Evolutionary conservation across 1,139 yeast genomes (phyloP).

Genomic region (Geotrichum candidum): DNA sequence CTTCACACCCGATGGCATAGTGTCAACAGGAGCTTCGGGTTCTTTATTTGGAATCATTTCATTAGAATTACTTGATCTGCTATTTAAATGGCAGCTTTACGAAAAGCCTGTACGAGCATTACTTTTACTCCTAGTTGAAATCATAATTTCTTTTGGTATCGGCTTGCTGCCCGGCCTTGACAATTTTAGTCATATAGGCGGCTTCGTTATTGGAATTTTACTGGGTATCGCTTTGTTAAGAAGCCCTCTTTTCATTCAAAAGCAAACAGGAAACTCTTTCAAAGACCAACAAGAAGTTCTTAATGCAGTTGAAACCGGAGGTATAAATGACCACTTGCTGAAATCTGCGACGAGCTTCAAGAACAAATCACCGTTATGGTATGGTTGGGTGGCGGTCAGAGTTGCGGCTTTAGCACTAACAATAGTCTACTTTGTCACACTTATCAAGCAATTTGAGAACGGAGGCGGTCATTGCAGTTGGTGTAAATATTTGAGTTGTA

Average conservation of each 20-base stretch:
- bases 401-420: slow-evolving; percentile 44
- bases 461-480: slow-evolving; percentile 51
- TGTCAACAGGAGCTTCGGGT: slow-evolving; percentile 74
- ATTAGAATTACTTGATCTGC: slow-evolving; percentile 51
- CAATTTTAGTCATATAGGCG: slow-evolving; percentile 73
- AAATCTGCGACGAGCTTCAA: slow-evolving; percentile 19
- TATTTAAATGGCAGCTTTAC: slow-evolving; percentile 50
- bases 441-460: slow-evolving; percentile 48
- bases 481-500: slow-evolving; percentile 69
- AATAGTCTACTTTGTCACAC: slow-evolving; percentile 47
- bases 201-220: slow-evolving; percentile 59
- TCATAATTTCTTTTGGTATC: slow-evolving; percentile 54
- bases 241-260: slow-evolving; percentile 45
- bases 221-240: slow-evolving; percentile 49
- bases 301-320: not conserved
- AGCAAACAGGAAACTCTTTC: slow-evolving; percentile 3
- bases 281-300: slow-evolving; percentile 10
- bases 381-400: slow-evolving; percentile 49
- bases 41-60: slow-evolving; percentile 67
- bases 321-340: slow-evolving; percentile 6
- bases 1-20: slow-evolving; percentile 63
- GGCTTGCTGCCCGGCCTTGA: slow-evolving; percentile 72
- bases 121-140: slow-evolving; percentile 48
- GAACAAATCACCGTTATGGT: slow-evolving; percentile 42
- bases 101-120: slow-evolving; percentile 41